Percentiles rank a stretch among this genome's conserved stretches.
Evolutionary conservation across 2,329 filamentous ascomycete genomes (phyloP).

Genomic region (Onygenales sp.): DNA sequence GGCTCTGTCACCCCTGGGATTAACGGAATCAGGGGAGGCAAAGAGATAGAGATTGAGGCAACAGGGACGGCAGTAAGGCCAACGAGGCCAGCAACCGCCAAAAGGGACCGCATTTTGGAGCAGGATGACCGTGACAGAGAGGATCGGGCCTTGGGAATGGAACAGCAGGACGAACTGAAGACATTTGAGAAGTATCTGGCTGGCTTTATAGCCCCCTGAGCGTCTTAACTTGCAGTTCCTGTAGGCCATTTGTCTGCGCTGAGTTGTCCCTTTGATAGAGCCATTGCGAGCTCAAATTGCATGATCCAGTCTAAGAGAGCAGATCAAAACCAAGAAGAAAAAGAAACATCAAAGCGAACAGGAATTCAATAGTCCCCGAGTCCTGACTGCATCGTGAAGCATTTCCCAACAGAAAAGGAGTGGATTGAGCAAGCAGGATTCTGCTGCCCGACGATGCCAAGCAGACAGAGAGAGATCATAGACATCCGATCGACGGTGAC

Average conservation of each 20-base stretch:
- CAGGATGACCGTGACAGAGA: not conserved
- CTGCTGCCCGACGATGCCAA: not conserved
- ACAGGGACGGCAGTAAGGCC: not conserved
- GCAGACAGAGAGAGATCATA: not conserved
- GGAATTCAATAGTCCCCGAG: too few species aligned
- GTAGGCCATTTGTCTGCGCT: not conserved
- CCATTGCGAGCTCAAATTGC: not conserved
- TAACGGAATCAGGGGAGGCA: conserved; percentile 48
- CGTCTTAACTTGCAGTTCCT: not conserved
- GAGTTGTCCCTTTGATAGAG: not conserved
- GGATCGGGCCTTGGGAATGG: not conserved
- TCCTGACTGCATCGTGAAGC: not conserved
- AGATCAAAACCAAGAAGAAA: conserved; percentile 9
- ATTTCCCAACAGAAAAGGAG: not conserved
- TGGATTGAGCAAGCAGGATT: not conserved
- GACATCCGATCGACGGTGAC: not conserved
- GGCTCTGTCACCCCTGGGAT: conserved; percentile 53
- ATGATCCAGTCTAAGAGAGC: conserved; percentile 8
- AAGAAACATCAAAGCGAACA: conserved; percentile 8
- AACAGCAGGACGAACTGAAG: not conserved
- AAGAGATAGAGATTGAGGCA: conserved; percentile 19
- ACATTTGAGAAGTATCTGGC: conserved; percentile 3
- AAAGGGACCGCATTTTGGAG: not conserved
- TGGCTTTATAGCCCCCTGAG: not conserved
- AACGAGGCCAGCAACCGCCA: not conserved